Base-by-base conservation (phyloP, 768 basidiomycete species). In the Rhizopogon roseolus region DNA sequence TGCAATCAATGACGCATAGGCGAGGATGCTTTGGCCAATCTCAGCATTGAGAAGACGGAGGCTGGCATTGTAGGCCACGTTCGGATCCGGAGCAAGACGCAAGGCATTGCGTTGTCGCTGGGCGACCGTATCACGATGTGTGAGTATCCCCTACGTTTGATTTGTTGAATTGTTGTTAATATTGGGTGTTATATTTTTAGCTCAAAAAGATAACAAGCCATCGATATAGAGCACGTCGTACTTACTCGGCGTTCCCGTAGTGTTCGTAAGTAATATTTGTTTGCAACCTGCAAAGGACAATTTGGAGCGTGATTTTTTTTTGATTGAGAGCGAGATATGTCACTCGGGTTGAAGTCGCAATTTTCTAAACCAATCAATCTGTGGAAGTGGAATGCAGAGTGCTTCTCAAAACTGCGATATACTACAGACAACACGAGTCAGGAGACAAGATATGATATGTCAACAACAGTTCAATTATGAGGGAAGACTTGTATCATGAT, bases 51-150 rank as follows among this genome's bases (percentile, higher is more conserved):
- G 67, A 81, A 88, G 62, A 86, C 88, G 41, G 89, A 93, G 53
- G 73, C 75, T 10, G 93, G 93, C 1, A 86, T 98, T 54, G 86
- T 86, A 13, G 96, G 96, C 0, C 95, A 98, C 70, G 93, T 98
- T 8, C 84, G 96, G 49, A 98, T 98, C 65, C 82, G 96, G 54
- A 93, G 91, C 66, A 98, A 98, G 75, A 98, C 96, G 22, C 96
- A 98, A 69, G 96, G 96, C 50, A 98, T 98, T 57, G 96, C 96
- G 2, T 76, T 98, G 57, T 92, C 90, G 16, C 70, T 99, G 57
- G 96, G 93, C n/a, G 93, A 95, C 70, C 79, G 85, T 63, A 93
- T 93, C 63, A 92, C 81, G 9, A 76, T 80, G 69, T 78, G 80
- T 81, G 55, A 53, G 76, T 64, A 27, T 39, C 53, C n/a, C 44